Evolutionary conservation across 306 rosid genomes (phyloP), one percentile per base, ranked within the genome.

Genomic region (Adenanthera pavonina): DNA sequence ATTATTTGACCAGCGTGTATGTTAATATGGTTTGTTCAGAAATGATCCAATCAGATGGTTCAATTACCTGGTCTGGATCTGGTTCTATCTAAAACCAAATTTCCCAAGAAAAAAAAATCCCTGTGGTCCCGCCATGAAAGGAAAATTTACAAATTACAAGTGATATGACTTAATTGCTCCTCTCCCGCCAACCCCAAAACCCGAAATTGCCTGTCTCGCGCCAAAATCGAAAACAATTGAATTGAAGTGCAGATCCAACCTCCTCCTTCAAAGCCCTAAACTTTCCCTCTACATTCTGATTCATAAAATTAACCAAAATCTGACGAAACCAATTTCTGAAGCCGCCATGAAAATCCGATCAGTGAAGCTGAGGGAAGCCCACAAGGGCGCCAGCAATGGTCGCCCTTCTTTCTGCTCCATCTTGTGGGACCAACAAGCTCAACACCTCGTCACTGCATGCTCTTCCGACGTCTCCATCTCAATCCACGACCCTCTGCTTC

Each of bases 281-380:
- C 20, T 70, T 46, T 25, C 0, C 15, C 3, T 59, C 62, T 20
- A 20, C 20, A 20, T 17, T 70, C 74, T 46, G 56, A 43, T 67
- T 66, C 36, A 8, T 19, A 38, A 8, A 34, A 3, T 47, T 33
- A 43, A 51, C 17, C 20, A 16, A 41, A 69, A 40, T 69, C 60
- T 14, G 51, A 49, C 12, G 30, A 16, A 69, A 41, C 10, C 64
- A 40, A 70, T 68, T 52, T 30, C 43, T 15, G 3, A 59, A 46
- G 9, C 17, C 52, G 69, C 77, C 85, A 96, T 96, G 99, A 96
- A 96, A 85, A 80, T 92, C 41, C 90, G 98, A 48, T 86, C 94
- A 60, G 72, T 93, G 84, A 96, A 96, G 91, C 93, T 96, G 19
- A 86, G 97, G 78, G 99, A 96, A 78, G 97, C 90, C 69, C 93